phyloP scores from a whole-genome alignment of 441 rosid genomes.

The Aquilaria agallochum region DNA sequence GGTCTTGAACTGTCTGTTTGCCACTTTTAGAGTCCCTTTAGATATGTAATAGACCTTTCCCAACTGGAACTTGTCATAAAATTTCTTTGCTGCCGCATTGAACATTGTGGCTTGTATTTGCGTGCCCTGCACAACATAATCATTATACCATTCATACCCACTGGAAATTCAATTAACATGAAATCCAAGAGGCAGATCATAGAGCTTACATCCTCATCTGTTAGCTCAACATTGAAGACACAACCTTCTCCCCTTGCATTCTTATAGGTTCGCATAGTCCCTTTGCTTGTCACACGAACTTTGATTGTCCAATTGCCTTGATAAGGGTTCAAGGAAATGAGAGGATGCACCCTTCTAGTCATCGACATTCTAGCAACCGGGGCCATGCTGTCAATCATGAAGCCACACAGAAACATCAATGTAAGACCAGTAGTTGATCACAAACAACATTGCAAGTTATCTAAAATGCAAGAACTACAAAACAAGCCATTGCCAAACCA shows the following conservation, averaged over 20 bases:
- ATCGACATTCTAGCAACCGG: constrained; percentile 82
- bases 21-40: constrained; percentile 74
- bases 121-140: constrained; percentile 55
- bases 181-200: neutral
- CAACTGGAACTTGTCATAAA: constrained; percentile 64
- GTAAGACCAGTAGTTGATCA: neutral
- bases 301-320: constrained; percentile 96
- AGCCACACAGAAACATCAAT: neutral
- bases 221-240: constrained; percentile 91
- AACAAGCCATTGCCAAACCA: neutral
- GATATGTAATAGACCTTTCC: constrained; percentile 90
- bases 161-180: neutral
- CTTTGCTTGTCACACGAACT: constrained; percentile 86
- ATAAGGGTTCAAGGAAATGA: constrained; percentile 91
- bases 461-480: neutral
- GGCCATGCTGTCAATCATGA: constrained; percentile 50
- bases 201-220: constrained; percentile 84
- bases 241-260: constrained; percentile 97
- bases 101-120: constrained; percentile 98
- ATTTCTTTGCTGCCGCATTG: constrained; percentile 86
- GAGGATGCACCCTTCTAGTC: constrained; percentile 94
- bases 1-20: constrained; percentile 83
- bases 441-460: neutral
- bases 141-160: neutral
- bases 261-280: constrained; percentile 70